Evolutionary conservation across 345 rosid species (phyloP).

Genomic region (Gossypium stocksii): DNA sequence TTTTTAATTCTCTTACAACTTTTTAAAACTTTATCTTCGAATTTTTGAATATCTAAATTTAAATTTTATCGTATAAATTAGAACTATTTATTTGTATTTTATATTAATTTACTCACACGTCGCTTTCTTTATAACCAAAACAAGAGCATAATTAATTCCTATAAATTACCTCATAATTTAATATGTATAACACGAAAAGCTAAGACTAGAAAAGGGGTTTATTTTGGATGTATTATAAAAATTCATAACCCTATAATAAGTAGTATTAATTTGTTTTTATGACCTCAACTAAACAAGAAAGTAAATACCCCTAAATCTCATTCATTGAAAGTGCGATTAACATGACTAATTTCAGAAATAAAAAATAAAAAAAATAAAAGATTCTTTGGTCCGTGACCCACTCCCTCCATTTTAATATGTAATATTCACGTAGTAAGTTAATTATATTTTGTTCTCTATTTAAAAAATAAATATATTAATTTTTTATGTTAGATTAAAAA

Average conservation of each 20-base stretch:
- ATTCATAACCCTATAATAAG: not conserved
- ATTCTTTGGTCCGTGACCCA: conserved; percentile 26
- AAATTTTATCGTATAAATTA: no score
- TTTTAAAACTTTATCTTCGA: no score
- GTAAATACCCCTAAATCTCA: not conserved
- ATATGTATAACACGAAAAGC: not conserved
- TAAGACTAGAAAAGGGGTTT: not conserved
- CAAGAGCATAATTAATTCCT: not conserved
- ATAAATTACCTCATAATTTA: not conserved
- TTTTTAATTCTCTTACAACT: no score
- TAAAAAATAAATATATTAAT: no score
- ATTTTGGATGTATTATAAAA: not conserved
- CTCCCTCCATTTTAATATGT: not conserved
- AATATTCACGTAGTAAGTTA: fast-evolving
- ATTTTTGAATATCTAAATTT: no score
- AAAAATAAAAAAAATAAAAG: not conserved
- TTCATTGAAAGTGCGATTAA: conserved; percentile 5
- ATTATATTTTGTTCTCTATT: no score
- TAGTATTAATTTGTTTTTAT: not conserved
- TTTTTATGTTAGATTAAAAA: fast-evolving
- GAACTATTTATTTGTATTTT: no score
- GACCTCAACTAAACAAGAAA: not conserved
- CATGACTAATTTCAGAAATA: not conserved
- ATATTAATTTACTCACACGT: not conserved
- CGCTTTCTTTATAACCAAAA: not conserved